phyloP scores from a whole-genome alignment of 1,284 basidiomycete species.

The Naganishia cerealis region DNA sequence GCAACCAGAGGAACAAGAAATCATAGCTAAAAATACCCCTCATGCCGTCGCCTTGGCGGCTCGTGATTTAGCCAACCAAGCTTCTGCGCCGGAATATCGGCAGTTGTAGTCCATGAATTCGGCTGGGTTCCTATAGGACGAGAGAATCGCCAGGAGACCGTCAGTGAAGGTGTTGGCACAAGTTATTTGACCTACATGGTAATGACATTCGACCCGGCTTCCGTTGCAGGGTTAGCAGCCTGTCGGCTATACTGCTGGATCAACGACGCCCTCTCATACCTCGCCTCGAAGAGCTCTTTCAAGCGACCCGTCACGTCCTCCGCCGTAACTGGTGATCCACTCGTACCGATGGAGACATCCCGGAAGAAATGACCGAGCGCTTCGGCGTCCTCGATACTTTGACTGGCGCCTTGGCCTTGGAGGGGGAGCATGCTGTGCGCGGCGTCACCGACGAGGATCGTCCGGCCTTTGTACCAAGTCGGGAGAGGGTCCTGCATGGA shows the following conservation, averaged over 20 bases:
- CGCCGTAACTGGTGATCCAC: not conserved
- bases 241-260: constrained; percentile 29
- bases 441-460: constrained; percentile 47
- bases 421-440: constrained; percentile 43
- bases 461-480: constrained; percentile 40
- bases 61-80: constrained; percentile 9
- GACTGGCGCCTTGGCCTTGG: constrained; percentile 42
- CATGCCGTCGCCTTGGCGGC: not conserved
- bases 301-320: constrained; percentile 3
- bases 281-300: constrained; percentile 10
- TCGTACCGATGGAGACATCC: not conserved
- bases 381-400: constrained; percentile 42
- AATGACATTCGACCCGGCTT: constrained; percentile 9
- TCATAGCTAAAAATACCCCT: no score
- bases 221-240: constrained; percentile 11
- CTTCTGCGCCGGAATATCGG: constrained; percentile 23
- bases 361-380: constrained; percentile 30
- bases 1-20: no score
- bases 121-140: constrained; percentile 4
- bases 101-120: constrained; percentile 31
- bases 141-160: not conserved
- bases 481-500: constrained; percentile 38
- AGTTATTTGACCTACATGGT: constrained; percentile 9
- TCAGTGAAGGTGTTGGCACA: not conserved
- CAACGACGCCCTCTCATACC: constrained; percentile 18